Evolutionary conservation across 2,329 filamentous ascomycete species (phyloP), one percentile per base, ranked within the genome.

Genomic region (Talaromyces verruculosus): DNA sequence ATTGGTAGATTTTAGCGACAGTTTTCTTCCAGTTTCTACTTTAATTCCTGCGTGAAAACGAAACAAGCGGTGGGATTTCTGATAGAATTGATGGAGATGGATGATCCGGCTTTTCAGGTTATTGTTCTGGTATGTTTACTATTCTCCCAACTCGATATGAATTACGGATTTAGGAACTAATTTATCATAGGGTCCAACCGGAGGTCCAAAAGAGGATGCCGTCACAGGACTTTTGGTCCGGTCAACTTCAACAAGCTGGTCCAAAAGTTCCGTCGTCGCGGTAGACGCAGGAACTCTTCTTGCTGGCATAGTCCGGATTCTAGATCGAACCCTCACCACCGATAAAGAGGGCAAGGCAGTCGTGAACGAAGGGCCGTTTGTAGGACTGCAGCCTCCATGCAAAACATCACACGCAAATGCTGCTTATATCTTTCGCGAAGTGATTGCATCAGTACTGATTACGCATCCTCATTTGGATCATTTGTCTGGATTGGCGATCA

Each of bases 391-490:
- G 64, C 80, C 97, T 37, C 89, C 89, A 0, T 82, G 88, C 71
- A 79, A 84, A 49, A 89, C 86, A 0, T 82, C 91, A 0, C 82
- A 87, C 55, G 90, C 91, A 58, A 98, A 97, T 76, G 93, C 93
- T 1, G 85, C 90, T 3, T 85, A 96, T 75, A 84, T 99, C 59
- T 88, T 93, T 49, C 86, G 89, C 64, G 86, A 89, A 65, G 86
- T 97, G 58, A 87, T 99, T 65, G 92, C 94, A 55, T 91, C 92
- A 0, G 95, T 94, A 74, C 87, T 98, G 68, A 92, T 99, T 72
- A 99, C 94, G 0, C 95, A 99, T 77, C 92, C 95, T n/a, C 95
- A 99, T 79, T 85, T 99, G 0, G 95, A 99, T 74, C 95, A 99
- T 77, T 88, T 98, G 25, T 89, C 91, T 22, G 95, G 91, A 11